Conservation (phyloP, 768 basidiomycete species). For the Russula compacta region DNA sequence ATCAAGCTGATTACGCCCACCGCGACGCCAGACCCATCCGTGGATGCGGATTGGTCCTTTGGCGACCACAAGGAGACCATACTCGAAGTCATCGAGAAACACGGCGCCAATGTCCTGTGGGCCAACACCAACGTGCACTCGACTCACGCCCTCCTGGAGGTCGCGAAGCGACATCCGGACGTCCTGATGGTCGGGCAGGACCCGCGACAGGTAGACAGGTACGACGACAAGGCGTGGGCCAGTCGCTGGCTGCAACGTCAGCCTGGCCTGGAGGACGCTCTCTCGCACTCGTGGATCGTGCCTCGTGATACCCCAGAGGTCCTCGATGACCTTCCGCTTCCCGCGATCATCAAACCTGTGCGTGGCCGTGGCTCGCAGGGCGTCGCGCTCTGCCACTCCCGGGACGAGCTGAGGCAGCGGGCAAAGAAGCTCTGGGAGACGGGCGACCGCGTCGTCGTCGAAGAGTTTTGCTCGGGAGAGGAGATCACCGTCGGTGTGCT, state of each 20-base stretch:
- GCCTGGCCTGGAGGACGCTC: background rate
- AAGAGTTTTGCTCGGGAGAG: background rate
- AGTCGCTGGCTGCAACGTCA: background rate
- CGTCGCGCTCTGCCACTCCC: background rate
- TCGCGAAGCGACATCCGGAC: background rate
- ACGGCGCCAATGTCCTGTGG: background rate
- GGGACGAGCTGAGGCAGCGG: background rate
- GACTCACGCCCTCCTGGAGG: background rate
- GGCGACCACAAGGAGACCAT: conserved; percentile 4
- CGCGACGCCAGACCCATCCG: background rate
- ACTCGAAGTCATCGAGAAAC: background rate
- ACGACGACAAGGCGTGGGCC: background rate
- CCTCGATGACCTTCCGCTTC: background rate
- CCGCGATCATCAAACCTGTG: background rate
- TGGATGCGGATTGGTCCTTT: background rate
- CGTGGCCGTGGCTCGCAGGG: conserved; percentile 1
- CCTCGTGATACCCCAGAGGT: background rate
- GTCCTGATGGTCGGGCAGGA: background rate
- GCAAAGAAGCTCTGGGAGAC: background rate
- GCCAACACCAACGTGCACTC: background rate
- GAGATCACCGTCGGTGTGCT: background rate
- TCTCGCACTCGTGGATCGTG: background rate
- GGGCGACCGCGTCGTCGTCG: background rate
- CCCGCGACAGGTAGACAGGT: background rate
- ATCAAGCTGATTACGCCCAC: background rate